Conservation (phyloP, 2,329 filamentous ascomycete genomes). For the Chrysoporthe cubensis region DNA sequence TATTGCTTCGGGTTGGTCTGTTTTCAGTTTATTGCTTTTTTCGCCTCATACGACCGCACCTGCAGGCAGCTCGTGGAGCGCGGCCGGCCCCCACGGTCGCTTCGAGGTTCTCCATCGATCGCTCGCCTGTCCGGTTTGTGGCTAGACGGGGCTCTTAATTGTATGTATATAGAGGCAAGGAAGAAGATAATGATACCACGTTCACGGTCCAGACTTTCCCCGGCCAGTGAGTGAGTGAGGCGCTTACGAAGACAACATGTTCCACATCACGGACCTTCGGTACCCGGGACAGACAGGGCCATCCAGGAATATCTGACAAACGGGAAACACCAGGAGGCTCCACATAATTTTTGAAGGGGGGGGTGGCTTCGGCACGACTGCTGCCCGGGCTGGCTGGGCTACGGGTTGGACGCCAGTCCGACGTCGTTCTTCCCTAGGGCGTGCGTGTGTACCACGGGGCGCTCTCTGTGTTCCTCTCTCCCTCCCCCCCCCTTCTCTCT, state of each 20-base stretch:
- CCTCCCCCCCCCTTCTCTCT: not conserved
- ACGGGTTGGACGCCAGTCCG: no score
- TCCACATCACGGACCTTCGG: not conserved
- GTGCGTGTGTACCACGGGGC: not conserved
- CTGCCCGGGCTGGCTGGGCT: not conserved
- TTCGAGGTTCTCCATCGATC: not conserved
- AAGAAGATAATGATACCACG: conserved; percentile 20
- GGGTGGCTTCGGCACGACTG: not conserved
- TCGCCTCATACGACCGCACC: not conserved
- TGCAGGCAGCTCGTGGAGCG: not conserved
- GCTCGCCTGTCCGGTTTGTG: not conserved
- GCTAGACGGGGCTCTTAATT: not conserved
- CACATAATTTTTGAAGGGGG: not conserved
- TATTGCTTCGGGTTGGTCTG: not conserved
- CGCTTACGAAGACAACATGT: not conserved
- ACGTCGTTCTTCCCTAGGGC: not conserved
- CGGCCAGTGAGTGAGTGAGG: not conserved
- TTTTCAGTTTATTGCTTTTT: not conserved
- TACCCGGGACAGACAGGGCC: not conserved
- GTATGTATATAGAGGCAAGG: conserved; percentile 13
- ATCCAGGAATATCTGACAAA: not conserved
- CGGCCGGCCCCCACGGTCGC: not conserved
- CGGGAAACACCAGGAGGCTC: not conserved
- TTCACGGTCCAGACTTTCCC: conserved; percentile 2
- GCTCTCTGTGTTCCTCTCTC: not conserved